phyloP scores from a whole-genome alignment of 441 rosid genomes.

The Populus hybrid region DNA sequence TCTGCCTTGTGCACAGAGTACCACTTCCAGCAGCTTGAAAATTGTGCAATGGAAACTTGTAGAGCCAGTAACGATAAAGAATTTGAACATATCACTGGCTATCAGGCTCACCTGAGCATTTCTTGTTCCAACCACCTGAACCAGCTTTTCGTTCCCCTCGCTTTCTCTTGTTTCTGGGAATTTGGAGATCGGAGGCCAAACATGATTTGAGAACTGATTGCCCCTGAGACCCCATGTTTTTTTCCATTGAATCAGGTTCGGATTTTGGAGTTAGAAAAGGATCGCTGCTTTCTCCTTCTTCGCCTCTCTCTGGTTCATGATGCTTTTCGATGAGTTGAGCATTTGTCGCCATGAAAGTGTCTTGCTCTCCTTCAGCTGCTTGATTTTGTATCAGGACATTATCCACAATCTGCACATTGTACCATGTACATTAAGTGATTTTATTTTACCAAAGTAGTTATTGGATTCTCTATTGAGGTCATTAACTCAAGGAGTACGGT shows the following conservation, averaged over 20 bases:
- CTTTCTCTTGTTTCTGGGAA: conserved; percentile 83
- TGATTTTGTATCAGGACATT: conserved; percentile 58
- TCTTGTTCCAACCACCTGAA: conserved; percentile 73
- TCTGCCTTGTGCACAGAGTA: not conserved
- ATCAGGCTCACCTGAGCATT: conserved; percentile 67
- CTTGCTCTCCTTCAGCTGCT: conserved; percentile 47
- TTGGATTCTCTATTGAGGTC: not conserved
- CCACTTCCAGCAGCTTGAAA: not conserved
- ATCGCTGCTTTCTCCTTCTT: conserved; percentile 52
- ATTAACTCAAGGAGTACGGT: no score
- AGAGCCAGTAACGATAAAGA: not conserved
- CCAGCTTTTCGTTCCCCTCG: conserved; percentile 85
- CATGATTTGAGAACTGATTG: conserved; percentile 62
- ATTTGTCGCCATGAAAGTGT: conserved; percentile 33
- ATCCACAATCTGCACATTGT: conserved; percentile 62
- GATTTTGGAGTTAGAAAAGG: conserved; percentile 34
- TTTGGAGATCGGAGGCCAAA: conserved; percentile 63
- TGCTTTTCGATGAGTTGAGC: conserved; percentile 30
- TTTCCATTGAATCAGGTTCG: conserved; percentile 32
- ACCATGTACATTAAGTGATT: not conserved
- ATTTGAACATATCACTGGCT: conserved; percentile 47
- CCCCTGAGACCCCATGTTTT: conserved; percentile 23
- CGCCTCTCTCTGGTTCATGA: conserved; percentile 43
- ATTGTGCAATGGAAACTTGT: not conserved
- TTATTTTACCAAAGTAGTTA: not conserved